Evolutionary conservation across 108 stramenopile genomes (phyloP).

Genomic region (Craspedostauros australis): DNA sequence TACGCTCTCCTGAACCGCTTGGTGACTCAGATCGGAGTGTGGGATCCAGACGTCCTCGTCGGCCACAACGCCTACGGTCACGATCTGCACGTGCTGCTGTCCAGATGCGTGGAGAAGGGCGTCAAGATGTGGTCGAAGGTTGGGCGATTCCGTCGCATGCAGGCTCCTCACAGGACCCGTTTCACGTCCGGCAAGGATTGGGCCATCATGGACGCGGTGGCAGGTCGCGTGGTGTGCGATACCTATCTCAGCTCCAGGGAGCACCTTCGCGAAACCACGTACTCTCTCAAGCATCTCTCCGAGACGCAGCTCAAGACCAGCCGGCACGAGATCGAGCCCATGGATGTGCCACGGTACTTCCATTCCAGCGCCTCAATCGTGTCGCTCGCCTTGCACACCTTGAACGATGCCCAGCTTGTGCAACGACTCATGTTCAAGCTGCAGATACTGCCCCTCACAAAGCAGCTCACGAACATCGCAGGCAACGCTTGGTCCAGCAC

Average conservation of each 20-base stretch:
- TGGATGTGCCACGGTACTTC: slow-evolving; percentile 88
- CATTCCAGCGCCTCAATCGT: slow-evolving; percentile 64
- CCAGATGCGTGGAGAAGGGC: slow-evolving; percentile 84
- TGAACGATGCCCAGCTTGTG: slow-evolving; percentile 89
- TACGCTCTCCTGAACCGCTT: slow-evolving; percentile 83
- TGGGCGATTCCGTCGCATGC: slow-evolving; percentile 84
- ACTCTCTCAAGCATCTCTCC: slow-evolving; percentile 83
- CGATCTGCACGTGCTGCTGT: slow-evolving; percentile 92
- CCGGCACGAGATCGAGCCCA: slow-evolving; percentile 85
- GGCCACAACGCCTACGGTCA: slow-evolving; percentile 96
- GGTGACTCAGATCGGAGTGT: slow-evolving; percentile 71
- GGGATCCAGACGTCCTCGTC: slow-evolving; percentile 96
- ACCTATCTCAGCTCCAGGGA: slow-evolving; percentile 94
- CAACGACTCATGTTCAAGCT: slow-evolving; percentile 90
- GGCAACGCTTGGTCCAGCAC: slow-evolving; percentile 97
- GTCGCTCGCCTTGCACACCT: slow-evolving; percentile 81
- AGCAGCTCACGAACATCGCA: slow-evolving; percentile 95
- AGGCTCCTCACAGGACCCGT: slow-evolving; percentile 48
- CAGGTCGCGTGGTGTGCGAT: slow-evolving; percentile 93
- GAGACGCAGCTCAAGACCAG: slow-evolving; percentile 72
- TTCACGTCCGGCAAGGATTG: slow-evolving; percentile 72
- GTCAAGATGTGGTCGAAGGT: slow-evolving; percentile 90
- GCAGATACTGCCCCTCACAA: slow-evolving; percentile 94
- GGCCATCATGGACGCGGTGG: slow-evolving; percentile 69
- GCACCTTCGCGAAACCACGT: slow-evolving; percentile 92